Percentiles rank a stretch among this genome's conserved stretches.
phyloP scores from a whole-genome alignment of 306 rosid genomes.

The Vachellia pachyceras region DNA sequence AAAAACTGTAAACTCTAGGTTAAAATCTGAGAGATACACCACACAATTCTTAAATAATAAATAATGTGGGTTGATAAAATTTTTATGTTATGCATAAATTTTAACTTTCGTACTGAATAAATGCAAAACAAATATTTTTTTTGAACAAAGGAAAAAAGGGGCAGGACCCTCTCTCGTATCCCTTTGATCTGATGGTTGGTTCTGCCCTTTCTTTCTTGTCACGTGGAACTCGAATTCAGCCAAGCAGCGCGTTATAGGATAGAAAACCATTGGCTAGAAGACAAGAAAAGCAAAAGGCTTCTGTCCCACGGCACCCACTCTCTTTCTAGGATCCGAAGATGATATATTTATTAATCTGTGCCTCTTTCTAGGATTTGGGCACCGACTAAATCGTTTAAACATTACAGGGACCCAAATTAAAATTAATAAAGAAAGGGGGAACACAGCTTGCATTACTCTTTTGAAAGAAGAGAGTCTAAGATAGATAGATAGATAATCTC shows the following conservation, averaged over 20 bases:
- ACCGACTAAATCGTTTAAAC: neutral
- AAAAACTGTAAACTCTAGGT: neutral
- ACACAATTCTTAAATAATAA: too few relatives aligned
- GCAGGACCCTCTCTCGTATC: neutral
- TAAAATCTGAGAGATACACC: neutral
- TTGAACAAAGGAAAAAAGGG: neutral
- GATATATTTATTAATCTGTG: too few relatives aligned
- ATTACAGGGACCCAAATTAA: neutral
- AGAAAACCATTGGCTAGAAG: neutral
- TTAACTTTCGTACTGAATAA: neutral
- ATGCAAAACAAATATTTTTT: neutral
- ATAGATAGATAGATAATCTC: neutral
- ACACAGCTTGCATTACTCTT: slow-evolving; percentile 23
- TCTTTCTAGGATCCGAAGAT: neutral
- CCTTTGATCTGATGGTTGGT: neutral
- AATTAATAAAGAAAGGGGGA: too few relatives aligned
- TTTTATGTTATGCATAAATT: neutral
- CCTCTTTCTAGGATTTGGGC: neutral
- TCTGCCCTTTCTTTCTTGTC: neutral
- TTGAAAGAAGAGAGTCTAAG: neutral
- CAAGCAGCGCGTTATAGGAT: neutral
- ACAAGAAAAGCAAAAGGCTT: neutral
- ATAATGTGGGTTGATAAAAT: too few relatives aligned
- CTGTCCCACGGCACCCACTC: too few relatives aligned
- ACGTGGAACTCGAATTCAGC: neutral